These are phyloP conservation scores for Luvunga scandens DNA, from an alignment of 345 rosid species.

Conservation along the genomic window DNA sequence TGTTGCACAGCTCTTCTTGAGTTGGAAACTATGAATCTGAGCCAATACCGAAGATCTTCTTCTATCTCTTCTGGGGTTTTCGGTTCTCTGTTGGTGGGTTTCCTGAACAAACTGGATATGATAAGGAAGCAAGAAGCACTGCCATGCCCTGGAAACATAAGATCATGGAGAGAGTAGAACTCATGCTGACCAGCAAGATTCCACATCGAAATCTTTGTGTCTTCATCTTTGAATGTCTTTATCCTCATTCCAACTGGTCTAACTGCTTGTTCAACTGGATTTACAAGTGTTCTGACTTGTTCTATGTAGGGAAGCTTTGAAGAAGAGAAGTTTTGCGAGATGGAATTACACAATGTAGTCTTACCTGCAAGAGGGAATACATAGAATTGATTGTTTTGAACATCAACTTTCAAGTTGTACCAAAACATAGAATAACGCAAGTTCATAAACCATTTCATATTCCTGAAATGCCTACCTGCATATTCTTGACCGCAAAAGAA, in stretches of 20 bases:
- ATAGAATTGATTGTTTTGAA: neutral
- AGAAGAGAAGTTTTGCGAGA: constrained; percentile 65
- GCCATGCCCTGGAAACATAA: constrained; percentile 90
- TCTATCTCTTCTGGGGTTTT: constrained; percentile 75
- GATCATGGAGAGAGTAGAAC: constrained; percentile 80
- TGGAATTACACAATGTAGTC: constrained; percentile 70
- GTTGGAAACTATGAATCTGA: constrained; percentile 82
- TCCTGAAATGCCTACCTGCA: constrained; percentile 48
- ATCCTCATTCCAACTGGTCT: constrained; percentile 81
- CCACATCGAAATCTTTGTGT: constrained; percentile 85
- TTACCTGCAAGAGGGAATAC: constrained; percentile 49
- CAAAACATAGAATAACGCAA: constrained; percentile 4
- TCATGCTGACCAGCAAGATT: constrained; percentile 91
- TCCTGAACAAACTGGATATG: constrained; percentile 74
- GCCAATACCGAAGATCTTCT: constrained; percentile 92
- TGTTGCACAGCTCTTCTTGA: constrained; percentile 69
- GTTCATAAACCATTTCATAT: neutral
- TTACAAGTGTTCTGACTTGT: constrained; percentile 73
- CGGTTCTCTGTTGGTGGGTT: constrained; percentile 76
- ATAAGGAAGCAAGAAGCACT: constrained; percentile 79
- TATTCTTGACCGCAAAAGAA: constrained; percentile 95
- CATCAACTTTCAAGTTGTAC: neutral
- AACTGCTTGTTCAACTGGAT: constrained; percentile 87
- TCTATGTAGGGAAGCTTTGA: constrained; percentile 72
- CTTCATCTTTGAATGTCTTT: constrained; percentile 76